These are phyloP conservation scores for Mortierella sp. DNA, from an alignment of 371 early-diverging fungal genomes.

Conservation along the genomic window DNA sequence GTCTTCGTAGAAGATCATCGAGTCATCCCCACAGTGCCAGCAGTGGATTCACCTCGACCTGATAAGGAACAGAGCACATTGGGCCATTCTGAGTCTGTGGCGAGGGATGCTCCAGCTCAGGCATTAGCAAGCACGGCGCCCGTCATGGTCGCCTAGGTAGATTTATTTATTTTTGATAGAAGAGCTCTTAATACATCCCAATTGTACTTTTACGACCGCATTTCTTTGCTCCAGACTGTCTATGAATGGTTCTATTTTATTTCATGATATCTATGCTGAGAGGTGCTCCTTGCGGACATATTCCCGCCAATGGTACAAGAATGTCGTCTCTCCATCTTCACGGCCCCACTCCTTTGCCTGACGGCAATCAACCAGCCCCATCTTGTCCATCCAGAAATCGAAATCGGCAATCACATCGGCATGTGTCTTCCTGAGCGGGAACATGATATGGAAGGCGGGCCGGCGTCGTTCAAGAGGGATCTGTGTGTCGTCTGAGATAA, in stretches of 20 bases:
- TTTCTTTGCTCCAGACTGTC: not conserved
- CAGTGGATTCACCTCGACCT: slow-evolving; percentile 6
- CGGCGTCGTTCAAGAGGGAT: slow-evolving; percentile 28
- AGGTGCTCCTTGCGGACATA: slow-evolving; percentile 54
- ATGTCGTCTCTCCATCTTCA: slow-evolving; percentile 54
- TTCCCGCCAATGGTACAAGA: slow-evolving; percentile 56
- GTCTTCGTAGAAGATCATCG: slow-evolving; percentile 49
- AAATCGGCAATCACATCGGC: slow-evolving; percentile 56
- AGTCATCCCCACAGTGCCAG: slow-evolving; percentile 12
- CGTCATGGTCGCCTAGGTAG: slow-evolving; percentile 19
- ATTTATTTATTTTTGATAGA: not conserved
- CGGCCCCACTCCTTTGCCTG: slow-evolving; percentile 47
- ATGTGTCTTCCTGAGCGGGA: slow-evolving; percentile 51
- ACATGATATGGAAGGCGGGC: slow-evolving; percentile 57
- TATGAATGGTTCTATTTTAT: not conserved
- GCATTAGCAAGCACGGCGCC: slow-evolving; percentile 3
- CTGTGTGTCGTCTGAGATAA: slow-evolving; percentile 20
- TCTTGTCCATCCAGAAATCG: slow-evolving; percentile 55
- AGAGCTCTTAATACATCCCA: not conserved
- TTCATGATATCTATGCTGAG: not conserved
- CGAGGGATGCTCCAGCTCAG: slow-evolving; percentile 5
- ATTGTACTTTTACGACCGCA: slow-evolving; percentile 6
- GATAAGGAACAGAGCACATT: not conserved
- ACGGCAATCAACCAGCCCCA: slow-evolving; percentile 50
- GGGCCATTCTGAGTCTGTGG: not conserved